phyloP scores from a whole-genome alignment of 73 alveolate species.

The Paramecium caudatum region DNA sequence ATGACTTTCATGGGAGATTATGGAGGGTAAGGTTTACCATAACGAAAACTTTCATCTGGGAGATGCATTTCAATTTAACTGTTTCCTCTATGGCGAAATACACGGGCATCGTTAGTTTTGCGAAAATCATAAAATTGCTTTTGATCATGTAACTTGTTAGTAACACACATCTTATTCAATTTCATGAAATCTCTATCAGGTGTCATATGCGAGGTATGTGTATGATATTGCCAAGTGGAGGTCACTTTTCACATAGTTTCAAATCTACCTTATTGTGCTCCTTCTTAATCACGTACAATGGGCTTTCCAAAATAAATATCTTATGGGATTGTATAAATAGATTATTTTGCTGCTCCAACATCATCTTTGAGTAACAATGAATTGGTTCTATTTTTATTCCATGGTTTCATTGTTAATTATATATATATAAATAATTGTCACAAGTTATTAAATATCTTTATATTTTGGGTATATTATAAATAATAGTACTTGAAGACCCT shows the following conservation, averaged over 20 bases:
- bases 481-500: too few species aligned
- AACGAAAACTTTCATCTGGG: constrained; percentile 75
- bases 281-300: constrained; percentile 86
- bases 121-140: constrained; percentile 13
- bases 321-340: constrained; percentile 85
- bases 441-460: too few species aligned
- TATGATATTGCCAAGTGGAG: constrained; percentile 84
- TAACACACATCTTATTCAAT: constrained; percentile 82
- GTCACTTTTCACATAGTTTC: constrained; percentile 50
- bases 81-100: constrained; percentile 18
- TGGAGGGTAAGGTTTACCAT: constrained; percentile 77
- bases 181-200: constrained; percentile 85
- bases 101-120: constrained; percentile 31
- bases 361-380: constrained; percentile 86
- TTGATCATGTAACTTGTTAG: constrained; percentile 74
- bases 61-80: neutral
- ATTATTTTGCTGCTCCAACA: constrained; percentile 90
- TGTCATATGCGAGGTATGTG: constrained; percentile 74
- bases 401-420: constrained; percentile 62
- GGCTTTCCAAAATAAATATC: constrained; percentile 89
- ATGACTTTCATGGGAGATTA: constrained; percentile 86
- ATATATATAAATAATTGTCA: too few species aligned
- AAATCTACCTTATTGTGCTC: constrained; percentile 78
- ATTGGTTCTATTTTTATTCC: constrained; percentile 74
- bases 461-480: too few species aligned